Evolutionary conservation across 2,329 filamentous ascomycete genomes (phyloP), one percentile per base, ranked within the genome.

Genomic region (Didymella lethalis): DNA sequence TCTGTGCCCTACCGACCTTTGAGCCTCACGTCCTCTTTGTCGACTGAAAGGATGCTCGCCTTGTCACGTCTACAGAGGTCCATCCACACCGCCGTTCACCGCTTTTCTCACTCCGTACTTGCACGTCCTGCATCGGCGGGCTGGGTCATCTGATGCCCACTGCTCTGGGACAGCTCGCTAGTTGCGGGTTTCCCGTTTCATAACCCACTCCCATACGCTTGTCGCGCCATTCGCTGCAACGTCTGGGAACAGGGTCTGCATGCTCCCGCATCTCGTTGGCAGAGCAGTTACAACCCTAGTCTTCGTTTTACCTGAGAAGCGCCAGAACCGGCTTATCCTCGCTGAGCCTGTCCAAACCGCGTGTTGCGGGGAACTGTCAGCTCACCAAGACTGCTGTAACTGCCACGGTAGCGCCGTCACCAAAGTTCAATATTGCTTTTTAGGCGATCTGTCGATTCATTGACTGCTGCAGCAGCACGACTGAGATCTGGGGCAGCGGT

Each of bases 61-160:
- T 44, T 48, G 36, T 41, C 12, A 18, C 41, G 1, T 48, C 34
- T 23, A 48, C 29, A 12, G 36, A 49, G 46, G 48, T 54, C 55
- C 54, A 40, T 54, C 55, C 54, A 40, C 54, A 50, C 47, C 53
- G 46, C 53, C 46, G 28, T 55, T 44, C 54, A 56, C 54, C 54
- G 54, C 54, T 41, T 45, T 43, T 57, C 54, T 52, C 20, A 41
- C 48, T 29, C 43, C 47, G 18, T 57, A 51, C 47, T 47, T 57
- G 51, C 54, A 47, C 45, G 38, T 38, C 58, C 63, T 65, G 48
- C 60, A 59, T 55, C 61, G 52, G 62, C 53, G 54, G 64, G 51
- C 14, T 26, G 43, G 51, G 66, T 75, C 73, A 75, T 74, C 68
- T 75, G 74, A 76, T 67, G 58, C 51, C 67, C 61, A 44, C 50